Base-by-base conservation (phyloP, 441 rosid species). In the Isatis lusitanica region DNA sequence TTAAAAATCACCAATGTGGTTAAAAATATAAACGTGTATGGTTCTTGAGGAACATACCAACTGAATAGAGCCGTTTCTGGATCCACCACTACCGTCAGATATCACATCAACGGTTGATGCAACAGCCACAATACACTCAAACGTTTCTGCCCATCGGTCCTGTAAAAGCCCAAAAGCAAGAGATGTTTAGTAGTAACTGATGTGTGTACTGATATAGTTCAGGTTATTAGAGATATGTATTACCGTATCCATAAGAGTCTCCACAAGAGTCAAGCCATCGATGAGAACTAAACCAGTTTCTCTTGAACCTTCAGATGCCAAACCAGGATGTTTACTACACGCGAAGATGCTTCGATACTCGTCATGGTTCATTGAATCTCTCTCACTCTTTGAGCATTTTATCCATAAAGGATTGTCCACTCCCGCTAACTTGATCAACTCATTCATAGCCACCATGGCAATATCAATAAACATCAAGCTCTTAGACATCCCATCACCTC, bases 211-310 rank as follows among this genome's bases (percentile, higher is more conserved):
- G 24, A 61, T 59, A 11, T 24, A 39, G 28, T 1, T 4, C 1
- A 5, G 9, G 13, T 13, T n/a, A 7, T 0, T 17, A 28, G 28
- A 57, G 38, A 38, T 21, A 21, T 21, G 13, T 28, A 26, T 8
- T 84, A 89, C 94, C 84, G 67, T 67, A 62, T 89, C 85, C 91
- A 89, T 85, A 46, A 87, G 59, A 5, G 80, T 79, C 24, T 89
- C 90, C 0, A 89, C 82, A 8, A 84, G 82, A 65, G 80, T 82
- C 73, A 69, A 66, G 74, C 88, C 79, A 55, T 76, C 70, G 77
- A 85, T 76, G 55, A 75, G 66, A 28, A 84, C 84, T 47, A 81
- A 9, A 31, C 83, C 84, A 21, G 83, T 78, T 56, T 83, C 87
- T 79, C 86, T 83, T 18, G 91, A 77, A 43, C 84, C 86, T 73